Percentiles rank a stretch among this genome's conserved stretches.
These are phyloP conservation scores for Candida neerlandica DNA, from an alignment of 1,139 yeast genomes.

Conservation along the genomic window DNA sequence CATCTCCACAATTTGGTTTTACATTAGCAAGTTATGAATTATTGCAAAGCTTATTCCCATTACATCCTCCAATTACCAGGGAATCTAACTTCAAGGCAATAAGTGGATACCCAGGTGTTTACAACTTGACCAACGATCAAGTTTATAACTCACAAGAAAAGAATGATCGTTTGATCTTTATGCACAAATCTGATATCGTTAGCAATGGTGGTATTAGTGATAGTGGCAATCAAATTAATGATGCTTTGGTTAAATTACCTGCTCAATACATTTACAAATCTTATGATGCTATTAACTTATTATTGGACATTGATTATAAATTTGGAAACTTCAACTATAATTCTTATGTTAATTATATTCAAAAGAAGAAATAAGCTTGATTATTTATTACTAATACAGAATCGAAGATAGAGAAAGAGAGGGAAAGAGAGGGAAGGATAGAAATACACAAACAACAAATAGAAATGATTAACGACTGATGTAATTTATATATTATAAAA, in stretches of 20 bases:
- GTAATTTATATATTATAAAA: neutral
- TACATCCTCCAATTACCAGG: conserved; percentile 48
- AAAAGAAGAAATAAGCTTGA: conserved; percentile 19
- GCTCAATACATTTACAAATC: conserved; percentile 60
- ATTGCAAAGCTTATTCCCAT: conserved; percentile 54
- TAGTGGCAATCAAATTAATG: conserved; percentile 29
- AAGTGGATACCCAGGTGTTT: conserved; percentile 51
- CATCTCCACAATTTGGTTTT: conserved; percentile 97
- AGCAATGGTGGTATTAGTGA: conserved; percentile 18
- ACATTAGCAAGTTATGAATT: conserved; percentile 95
- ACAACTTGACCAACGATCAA: conserved; percentile 51
- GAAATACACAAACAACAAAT: neutral
- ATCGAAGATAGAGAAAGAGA: neutral
- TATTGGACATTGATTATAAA: conserved; percentile 64
- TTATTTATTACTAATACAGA: neutral
- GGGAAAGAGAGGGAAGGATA: neutral
- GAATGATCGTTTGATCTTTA: conserved; percentile 40
- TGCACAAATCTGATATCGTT: conserved; percentile 36
- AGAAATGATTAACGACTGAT: conserved; percentile 4
- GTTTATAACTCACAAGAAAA: conserved; percentile 40
- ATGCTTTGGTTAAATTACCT: conserved; percentile 46
- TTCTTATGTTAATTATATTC: conserved; percentile 53
- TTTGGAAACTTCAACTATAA: conserved; percentile 58
- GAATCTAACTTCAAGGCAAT: conserved; percentile 49
- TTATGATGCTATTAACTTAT: conserved; percentile 61